Evolutionary conservation across 2,329 filamentous ascomycete genomes (phyloP), one percentile per base, ranked within the genome.

Genomic region (Ophidiomyces ophidiicola): DNA sequence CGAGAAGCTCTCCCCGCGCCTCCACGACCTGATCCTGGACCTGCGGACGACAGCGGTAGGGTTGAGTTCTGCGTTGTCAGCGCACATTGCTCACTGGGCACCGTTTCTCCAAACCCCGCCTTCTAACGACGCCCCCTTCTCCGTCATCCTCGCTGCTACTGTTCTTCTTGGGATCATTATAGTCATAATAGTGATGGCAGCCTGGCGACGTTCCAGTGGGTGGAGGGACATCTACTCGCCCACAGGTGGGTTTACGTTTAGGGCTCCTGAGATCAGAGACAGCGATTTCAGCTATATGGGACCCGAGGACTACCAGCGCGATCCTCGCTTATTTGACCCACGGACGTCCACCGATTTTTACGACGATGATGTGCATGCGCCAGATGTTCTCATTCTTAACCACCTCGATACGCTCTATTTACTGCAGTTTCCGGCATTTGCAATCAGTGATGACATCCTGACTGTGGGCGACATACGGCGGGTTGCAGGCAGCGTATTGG

Each of bases 381-480:
- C 66, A 1, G 66, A 69, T 50, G 55, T 61, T 24, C 54, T 69
- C 31, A 49, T 61, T 20, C 54, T 68, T 26, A 60, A 58, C 39
- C 61, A 67, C 47, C 62, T 59, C 37, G 56, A 56, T 36, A 55
- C 54, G 24, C 58, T 56, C 19, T 63, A 66, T 46, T 56, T 59
- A 8, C 51, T 68, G 23, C 57, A 60, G 34, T 68, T 68, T 48
- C 59, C 57, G 3, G 56, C 66, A 15, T 69, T 63, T 46, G 58
- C 64, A 6, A 68, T 69, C 50, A 61, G 60, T 39, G 66, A 69
- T 44, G 63, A 62, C 6, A 48, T 49, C 11, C 49, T 67, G 32
- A 63, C 54, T 18, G 56, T 69, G 21, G 58, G 60, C 19, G 54
- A 63, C 12, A 45, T 69, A 28, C 53, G 66, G 30, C 50, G 56